Evolutionary conservation across 768 basidiomycete species (phyloP), one percentile per base, ranked within the genome.

Genomic region (Russula emetica): DNA sequence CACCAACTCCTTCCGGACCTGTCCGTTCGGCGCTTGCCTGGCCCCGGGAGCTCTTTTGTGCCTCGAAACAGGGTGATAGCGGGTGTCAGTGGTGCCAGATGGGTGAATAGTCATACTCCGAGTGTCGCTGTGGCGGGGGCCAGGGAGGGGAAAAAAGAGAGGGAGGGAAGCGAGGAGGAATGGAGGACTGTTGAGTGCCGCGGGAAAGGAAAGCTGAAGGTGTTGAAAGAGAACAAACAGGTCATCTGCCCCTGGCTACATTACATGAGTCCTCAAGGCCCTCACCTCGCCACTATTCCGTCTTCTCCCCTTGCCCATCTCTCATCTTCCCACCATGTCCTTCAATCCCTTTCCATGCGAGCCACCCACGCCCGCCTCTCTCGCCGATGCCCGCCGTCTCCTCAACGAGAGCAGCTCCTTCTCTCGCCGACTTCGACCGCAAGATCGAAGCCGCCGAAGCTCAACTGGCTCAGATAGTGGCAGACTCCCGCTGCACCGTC

Each of bases 391-490:
- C 24, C 81, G 81, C 34, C 72, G 74, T 32, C 69, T 75, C 3
- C 83, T 89, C 57, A 64, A 70, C 40, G 34, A 53, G 1, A 73
- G 76, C 32, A 69, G 71, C 26, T 60, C n/a, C 63, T 20, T 60
- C 69, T 26, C 69, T 75, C 16, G 44, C 54, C n/a, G 70, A 70
- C 40, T 75, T 89, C 58, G 70, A 76, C 52, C 68, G 72, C 20
- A 79, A 79, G 71, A 87, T 90, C 67, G 71, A 74, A 40, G 71
- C 71, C 0, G 85, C 83, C 5, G 82, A 90, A 69, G 75, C 76
- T 11, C 77, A 79, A 45, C 82, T 91, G 34, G 78, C 83, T 1
- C 78, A 82, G 74, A 77, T 88, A 65, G 77, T 91, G 44, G 71
- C 76, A 10, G 85, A 87, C 55, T 79, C 80, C 7, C 77, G 78